Evolutionary conservation across 2,329 filamentous ascomycete species (phyloP), one percentile per base, ranked within the genome.

Genomic region (Ceratocystis variospora): DNA sequence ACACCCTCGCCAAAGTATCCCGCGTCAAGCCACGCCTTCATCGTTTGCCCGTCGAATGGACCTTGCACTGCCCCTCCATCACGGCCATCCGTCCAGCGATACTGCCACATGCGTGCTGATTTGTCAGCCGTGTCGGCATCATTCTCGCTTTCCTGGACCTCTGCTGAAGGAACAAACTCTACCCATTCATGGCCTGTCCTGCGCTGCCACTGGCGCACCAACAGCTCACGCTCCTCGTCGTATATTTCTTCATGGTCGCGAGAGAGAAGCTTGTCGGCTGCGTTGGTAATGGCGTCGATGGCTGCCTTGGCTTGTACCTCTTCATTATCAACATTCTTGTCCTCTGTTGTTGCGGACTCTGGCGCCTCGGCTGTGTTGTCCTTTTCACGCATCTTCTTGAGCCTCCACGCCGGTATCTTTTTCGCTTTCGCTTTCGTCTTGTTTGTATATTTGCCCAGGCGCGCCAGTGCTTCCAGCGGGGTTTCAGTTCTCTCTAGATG

Each of bases 1-100:
- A 96, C 90, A 0, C 89, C 90, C 69, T 94, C 87, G 12, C 86
- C 88, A 76, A 99, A 99, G 74, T 97, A 97, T 2, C 94, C 94
- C 28, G 90, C 90, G 69, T 89, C 85, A 70, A 88, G 85, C 94
- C 94, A 99, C 1, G 89, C 88, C 71, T 86, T 84, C 94, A 99
- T 97, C 46, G 87, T 93, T 4, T 81, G 75, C 6, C 82, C 83
- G 73, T 96, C 90, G 74, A 91, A 99, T 0, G 94, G 93, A 0
- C 94, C 94, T 75, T 99, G 90, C 5, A 57, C 19, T 61, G 84
- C 82, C 10, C 83, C 89, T 33, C 84, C 88, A 72, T 96, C 93
- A 50, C 91, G 82, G 19, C 89, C 90, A 74, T 96, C 91, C 48
- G 85, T 87, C 94, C 94, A 99, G 67, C 90, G 83, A 74, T 90